phyloP scores from a whole-genome alignment of 176 grass and related monocot genomes.

The Zizania latifolia region DNA sequence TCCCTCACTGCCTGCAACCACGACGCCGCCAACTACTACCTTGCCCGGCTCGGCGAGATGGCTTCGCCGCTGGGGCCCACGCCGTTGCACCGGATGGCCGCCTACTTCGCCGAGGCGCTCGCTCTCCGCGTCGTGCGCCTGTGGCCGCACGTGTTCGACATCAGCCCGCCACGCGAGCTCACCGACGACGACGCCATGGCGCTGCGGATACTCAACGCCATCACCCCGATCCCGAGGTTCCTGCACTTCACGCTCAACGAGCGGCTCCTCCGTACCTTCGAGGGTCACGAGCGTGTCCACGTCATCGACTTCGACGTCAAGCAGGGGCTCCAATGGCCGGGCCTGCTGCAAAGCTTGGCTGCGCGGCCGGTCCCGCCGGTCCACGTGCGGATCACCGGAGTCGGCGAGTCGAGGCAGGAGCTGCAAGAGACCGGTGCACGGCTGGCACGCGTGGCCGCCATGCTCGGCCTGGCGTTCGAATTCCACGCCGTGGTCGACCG shows the following conservation, averaged over 20 bases:
- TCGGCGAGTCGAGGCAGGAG: constrained; percentile 74
- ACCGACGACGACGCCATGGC: constrained; percentile 61
- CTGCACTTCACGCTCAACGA: constrained; percentile 90
- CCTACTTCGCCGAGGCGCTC: constrained; percentile 85
- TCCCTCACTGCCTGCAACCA: constrained; percentile 56
- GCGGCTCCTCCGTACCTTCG: constrained; percentile 61
- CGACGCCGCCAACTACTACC: constrained; percentile 61
- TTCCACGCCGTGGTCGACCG: constrained; percentile 86
- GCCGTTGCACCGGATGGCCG: constrained; percentile 65
- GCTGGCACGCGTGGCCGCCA: constrained; percentile 52
- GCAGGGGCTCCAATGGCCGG: constrained; percentile 93
- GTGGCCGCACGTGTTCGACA: constrained; percentile 69
- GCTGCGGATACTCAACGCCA: constrained; percentile 58
- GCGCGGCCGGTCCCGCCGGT: constrained; percentile 38
- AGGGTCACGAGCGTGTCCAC: constrained; percentile 92
- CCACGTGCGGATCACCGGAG: constrained; percentile 77
- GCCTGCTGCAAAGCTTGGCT: constrained; percentile 75
- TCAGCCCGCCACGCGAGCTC: constrained; percentile 55
- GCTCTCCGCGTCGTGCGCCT: constrained; percentile 48
- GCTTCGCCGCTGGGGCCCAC: constrained; percentile 59
- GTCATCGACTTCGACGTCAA: constrained; percentile 97
- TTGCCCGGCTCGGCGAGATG: constrained; percentile 65
- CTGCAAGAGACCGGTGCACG: constrained; percentile 60
- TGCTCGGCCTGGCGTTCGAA: constrained; percentile 59
- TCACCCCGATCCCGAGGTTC: constrained; percentile 76